Evolutionary conservation across 305 asterid species (phyloP).

Genomic region (Ajuga reptans): DNA sequence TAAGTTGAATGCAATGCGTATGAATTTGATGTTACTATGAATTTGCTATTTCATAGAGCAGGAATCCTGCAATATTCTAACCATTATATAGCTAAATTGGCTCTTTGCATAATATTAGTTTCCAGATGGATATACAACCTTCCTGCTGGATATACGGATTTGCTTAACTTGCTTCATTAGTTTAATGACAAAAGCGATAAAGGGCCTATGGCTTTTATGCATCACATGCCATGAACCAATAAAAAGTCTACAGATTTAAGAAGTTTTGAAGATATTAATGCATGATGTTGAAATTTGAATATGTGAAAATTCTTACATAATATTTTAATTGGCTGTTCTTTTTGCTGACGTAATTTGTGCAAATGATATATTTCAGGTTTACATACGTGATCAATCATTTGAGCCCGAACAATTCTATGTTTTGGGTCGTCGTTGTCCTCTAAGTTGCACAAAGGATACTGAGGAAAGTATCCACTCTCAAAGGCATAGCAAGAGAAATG

Average conservation of each 20-base stretch:
- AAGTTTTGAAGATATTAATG: background rate
- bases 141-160: background rate
- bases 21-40: background rate
- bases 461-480: constrained; percentile 52
- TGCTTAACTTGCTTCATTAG: background rate
- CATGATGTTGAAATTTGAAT: background rate
- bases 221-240: background rate
- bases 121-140: background rate
- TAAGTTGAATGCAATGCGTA: background rate
- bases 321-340: constrained; percentile 13
- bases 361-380: constrained; percentile 46
- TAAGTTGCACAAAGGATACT: constrained; percentile 50
- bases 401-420: constrained; percentile 58
- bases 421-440: constrained; percentile 73
- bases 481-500: constrained; percentile 24
- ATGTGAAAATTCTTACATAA: background rate
- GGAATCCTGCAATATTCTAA: background rate
- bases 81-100: background rate
- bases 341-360: constrained; percentile 13
- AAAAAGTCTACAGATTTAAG: background rate
- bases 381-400: constrained; percentile 84
- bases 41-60: background rate
- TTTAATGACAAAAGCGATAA: background rate
- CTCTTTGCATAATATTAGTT: background rate
- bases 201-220: background rate